phyloP scores from a whole-genome alignment of 164 flowering plant species.

The Liriodendron chinense region DNA sequence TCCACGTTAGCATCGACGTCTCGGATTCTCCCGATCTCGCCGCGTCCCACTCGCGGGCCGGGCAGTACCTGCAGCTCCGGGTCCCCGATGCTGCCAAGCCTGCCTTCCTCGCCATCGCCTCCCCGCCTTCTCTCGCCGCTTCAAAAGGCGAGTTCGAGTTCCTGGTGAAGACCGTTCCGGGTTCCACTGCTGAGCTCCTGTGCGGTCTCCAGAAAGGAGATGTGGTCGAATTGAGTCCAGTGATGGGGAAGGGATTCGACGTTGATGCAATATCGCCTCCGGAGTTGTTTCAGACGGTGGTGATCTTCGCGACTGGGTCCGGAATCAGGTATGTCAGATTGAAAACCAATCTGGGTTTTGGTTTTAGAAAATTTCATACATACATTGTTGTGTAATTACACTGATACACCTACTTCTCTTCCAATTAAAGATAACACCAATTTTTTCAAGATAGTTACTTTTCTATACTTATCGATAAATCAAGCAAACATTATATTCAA shows the following conservation, averaged over 20 bases:
- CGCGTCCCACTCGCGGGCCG: constrained; percentile 62
- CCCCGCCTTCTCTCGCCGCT: constrained; percentile 58
- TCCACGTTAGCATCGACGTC: constrained; percentile 69
- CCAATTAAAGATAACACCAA: not conserved
- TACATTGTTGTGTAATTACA: not conserved
- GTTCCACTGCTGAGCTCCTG: constrained; percentile 77
- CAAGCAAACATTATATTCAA: not conserved
- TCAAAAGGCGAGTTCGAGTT: constrained; percentile 69
- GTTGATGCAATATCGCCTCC: constrained; percentile 61
- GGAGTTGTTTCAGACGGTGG: constrained; percentile 45
- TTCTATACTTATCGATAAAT: too few species aligned
- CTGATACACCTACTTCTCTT: not conserved
- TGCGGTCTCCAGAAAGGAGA: constrained; percentile 70
- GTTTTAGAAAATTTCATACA: too few species aligned
- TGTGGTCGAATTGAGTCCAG: constrained; percentile 66
- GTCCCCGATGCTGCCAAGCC: constrained; percentile 51
- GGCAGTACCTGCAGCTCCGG: constrained; percentile 90
- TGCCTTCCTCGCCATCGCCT: constrained; percentile 82
- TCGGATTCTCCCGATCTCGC: constrained; percentile 68
- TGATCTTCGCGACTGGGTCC: constrained; percentile 92
- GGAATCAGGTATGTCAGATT: constrained; percentile 59
- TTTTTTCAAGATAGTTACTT: too few species aligned
- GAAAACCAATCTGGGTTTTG: not conserved
- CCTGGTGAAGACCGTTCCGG: constrained; percentile 68
- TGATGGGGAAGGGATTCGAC: constrained; percentile 83